A percentile compares a stretch with the other conserved stretches of the same genome.
These are phyloP conservation scores for Neurospora cerealis DNA, from an alignment of 495 filamentous ascomycete species.

Conservation along the genomic window DNA sequence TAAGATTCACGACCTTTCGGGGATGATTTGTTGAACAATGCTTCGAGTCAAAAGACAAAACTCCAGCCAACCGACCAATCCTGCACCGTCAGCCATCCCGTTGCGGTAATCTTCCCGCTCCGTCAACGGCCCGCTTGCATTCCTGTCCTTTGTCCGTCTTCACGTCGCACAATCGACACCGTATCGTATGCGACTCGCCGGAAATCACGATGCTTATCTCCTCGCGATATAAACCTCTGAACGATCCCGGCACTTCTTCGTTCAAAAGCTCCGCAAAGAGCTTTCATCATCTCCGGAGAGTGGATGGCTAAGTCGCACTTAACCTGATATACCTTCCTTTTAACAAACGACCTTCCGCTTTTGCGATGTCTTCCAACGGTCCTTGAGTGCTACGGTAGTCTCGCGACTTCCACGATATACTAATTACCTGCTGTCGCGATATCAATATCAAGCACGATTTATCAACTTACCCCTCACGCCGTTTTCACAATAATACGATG, in stretches of 20 bases:
- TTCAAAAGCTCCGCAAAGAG: neutral
- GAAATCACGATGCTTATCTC: neutral
- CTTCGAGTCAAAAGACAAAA: neutral
- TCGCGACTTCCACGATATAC: neutral
- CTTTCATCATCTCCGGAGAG: neutral
- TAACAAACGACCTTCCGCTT: neutral
- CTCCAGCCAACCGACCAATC: neutral
- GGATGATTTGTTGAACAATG: neutral
- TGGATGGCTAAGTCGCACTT: neutral
- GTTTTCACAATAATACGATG: neutral
- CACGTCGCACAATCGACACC: neutral
- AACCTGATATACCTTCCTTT: neutral
- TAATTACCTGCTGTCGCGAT: neutral
- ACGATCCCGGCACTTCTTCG: neutral
- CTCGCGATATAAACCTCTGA: neutral
- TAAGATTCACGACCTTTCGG: neutral
- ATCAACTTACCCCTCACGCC: neutral
- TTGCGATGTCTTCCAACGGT: neutral
- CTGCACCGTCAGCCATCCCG: neutral
- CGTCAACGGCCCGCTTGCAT: neutral
- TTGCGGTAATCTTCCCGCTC: neutral
- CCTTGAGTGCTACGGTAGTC: neutral
- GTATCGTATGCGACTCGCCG: neutral
- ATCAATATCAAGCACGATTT: neutral
- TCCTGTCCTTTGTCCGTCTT: neutral